Conservation (phyloP, 768 basidiomycete genomes). For the Cyathus striatus region DNA sequence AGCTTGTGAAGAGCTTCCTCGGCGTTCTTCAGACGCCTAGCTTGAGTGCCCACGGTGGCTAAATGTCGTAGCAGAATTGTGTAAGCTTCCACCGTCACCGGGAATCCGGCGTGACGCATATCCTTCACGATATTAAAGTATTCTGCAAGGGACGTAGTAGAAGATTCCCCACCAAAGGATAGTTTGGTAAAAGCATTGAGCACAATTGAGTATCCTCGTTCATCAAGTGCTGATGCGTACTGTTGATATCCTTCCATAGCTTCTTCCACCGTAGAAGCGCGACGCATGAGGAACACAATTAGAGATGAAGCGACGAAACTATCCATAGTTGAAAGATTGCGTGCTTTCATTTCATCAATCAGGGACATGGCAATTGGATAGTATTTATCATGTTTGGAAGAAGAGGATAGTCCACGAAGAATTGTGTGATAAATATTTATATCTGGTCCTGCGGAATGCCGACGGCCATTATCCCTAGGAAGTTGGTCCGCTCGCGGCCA, state of each 20-base stretch:
- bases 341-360: constrained; percentile 60
- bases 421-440: constrained; percentile 50
- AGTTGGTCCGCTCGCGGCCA: constrained; percentile 14
- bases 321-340: constrained; percentile 39
- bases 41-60: constrained; percentile 33
- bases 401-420: constrained; percentile 41
- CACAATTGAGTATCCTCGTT: constrained; percentile 58
- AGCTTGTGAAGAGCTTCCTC: constrained; percentile 25
- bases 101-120: constrained; percentile 65
- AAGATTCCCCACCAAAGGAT: constrained; percentile 37
- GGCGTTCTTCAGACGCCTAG: constrained; percentile 9
- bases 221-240: constrained; percentile 39
- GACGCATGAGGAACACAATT: constrained; percentile 64
- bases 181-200: constrained; percentile 60
- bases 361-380: constrained; percentile 43
- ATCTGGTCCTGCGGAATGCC: constrained; percentile 40
- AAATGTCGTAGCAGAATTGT: constrained; percentile 61
- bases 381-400: constrained; percentile 41
- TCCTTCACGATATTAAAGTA: constrained; percentile 78
- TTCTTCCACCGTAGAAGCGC: constrained; percentile 44
- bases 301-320: constrained; percentile 42
- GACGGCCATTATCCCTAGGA: neutral
- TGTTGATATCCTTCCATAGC: constrained; percentile 61
- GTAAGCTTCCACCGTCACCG: constrained; percentile 56
- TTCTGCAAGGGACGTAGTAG: constrained; percentile 40